Percentiles rank a stretch among this genome's conserved stretches.
Evolutionary conservation across 2,329 filamentous ascomycete genomes (phyloP).

Genomic region (Pyrenophora teres): DNA sequence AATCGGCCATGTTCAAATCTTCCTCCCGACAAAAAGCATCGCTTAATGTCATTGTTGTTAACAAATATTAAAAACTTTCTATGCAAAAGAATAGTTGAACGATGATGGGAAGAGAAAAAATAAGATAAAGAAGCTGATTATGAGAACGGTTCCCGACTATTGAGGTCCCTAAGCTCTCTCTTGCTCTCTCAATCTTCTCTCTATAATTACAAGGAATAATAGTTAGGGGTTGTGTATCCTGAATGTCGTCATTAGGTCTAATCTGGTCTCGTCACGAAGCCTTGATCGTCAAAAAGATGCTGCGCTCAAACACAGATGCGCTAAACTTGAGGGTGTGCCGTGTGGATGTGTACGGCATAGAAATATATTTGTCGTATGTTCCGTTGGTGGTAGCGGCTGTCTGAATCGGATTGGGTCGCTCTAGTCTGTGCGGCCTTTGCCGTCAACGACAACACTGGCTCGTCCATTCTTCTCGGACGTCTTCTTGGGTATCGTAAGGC

Average conservation of each 20-base stretch:
- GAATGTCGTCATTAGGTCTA: slow-evolving; percentile 6
- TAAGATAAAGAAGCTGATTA: too few species aligned
- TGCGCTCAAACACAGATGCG: neutral
- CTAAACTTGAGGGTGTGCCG: slow-evolving; percentile 3
- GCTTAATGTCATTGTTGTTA: neutral
- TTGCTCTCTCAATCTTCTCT: neutral
- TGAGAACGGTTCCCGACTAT: too few species aligned
- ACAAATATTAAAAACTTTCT: neutral
- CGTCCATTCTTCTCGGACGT: slow-evolving; percentile 33
- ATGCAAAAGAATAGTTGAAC: neutral
- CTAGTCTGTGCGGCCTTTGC: slow-evolving; percentile 44
- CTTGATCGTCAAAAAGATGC: neutral
- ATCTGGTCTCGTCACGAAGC: neutral
- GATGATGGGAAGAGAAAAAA: neutral
- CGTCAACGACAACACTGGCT: slow-evolving; percentile 37
- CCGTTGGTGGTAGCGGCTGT: neutral
- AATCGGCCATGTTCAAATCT: neutral
- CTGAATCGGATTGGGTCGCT: neutral
- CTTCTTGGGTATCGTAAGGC: slow-evolving; percentile 72
- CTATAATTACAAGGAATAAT: neutral
- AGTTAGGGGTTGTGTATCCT: neutral
- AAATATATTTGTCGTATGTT: neutral
- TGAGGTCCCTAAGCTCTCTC: too few species aligned
- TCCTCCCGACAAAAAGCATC: neutral
- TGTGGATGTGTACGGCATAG: neutral